Evolutionary conservation across 2,329 filamentous ascomycete species (phyloP).

Genomic region (Fusarium graminum): DNA sequence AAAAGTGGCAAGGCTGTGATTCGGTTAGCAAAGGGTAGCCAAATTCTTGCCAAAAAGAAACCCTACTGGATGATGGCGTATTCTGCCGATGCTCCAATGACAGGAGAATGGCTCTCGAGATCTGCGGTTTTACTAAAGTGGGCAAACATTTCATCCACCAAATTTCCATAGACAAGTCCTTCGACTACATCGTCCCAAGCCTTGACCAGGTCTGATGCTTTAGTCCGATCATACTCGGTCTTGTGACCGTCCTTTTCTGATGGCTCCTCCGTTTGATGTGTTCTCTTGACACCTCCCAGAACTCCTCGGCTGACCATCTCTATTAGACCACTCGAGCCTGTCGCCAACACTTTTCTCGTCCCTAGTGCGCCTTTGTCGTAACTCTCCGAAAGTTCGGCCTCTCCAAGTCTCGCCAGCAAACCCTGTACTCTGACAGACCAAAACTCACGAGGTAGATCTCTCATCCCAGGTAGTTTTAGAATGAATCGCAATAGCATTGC

Average conservation of each 20-base stretch:
- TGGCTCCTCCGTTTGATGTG: constrained; percentile 11
- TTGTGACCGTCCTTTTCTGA: constrained; percentile 5
- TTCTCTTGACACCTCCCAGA: constrained; percentile 65
- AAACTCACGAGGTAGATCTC: constrained; percentile 72
- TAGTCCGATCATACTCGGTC: constrained; percentile 68
- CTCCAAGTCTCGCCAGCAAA: constrained; percentile 71
- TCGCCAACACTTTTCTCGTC: constrained; percentile 79
- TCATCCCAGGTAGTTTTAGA: constrained; percentile 74
- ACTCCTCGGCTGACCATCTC: constrained; percentile 77
- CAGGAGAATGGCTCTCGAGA: constrained; percentile 72
- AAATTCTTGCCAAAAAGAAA: background rate
- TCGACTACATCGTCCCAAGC: constrained; percentile 78
- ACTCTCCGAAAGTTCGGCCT: constrained; percentile 80
- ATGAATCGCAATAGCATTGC: constrained; percentile 74
- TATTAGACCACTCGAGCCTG: constrained; percentile 76
- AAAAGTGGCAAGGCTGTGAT: constrained; percentile 74
- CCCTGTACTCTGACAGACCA: constrained; percentile 73
- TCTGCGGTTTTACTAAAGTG: constrained; percentile 71
- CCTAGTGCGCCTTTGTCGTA: constrained; percentile 84
- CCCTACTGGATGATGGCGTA: constrained; percentile 77
- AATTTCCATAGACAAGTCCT: constrained; percentile 74
- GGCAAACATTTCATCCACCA: constrained; percentile 74
- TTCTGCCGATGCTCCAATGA: constrained; percentile 74
- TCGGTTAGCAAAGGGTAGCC: constrained; percentile 32
- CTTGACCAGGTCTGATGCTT: constrained; percentile 69